phyloP scores from a whole-genome alignment of 2,329 filamentous ascomycete species.

The Fusarium mundagurra region DNA sequence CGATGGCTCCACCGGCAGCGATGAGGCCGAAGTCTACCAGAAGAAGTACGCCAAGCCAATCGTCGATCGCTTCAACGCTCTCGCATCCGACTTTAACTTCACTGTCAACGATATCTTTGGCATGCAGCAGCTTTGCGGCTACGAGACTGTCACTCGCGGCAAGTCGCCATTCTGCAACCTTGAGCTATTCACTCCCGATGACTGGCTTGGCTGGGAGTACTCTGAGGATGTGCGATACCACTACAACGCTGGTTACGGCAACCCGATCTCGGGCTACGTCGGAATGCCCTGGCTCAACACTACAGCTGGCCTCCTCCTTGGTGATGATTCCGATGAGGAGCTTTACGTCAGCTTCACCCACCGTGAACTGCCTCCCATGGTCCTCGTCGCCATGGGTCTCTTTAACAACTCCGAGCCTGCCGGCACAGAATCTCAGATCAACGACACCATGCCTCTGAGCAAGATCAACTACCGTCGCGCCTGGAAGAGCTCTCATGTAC shows the following conservation, averaged over 20 bases:
- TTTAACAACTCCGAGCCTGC: constrained; percentile 74
- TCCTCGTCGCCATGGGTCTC: constrained; percentile 72
- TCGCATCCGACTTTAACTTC: constrained; percentile 69
- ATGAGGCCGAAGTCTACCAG: constrained; percentile 62
- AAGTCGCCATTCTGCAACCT: constrained; percentile 70
- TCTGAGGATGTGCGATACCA: constrained; percentile 71
- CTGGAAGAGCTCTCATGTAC: constrained; percentile 70
- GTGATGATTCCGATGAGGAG: constrained; percentile 56
- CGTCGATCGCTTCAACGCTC: constrained; percentile 62
- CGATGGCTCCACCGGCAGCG: constrained; percentile 64
- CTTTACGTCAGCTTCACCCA: constrained; percentile 76
- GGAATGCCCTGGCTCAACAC: constrained; percentile 75
- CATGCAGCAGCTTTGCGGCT: constrained; percentile 73
- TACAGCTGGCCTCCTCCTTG: constrained; percentile 61
- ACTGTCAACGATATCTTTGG: constrained; percentile 70
- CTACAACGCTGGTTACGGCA: constrained; percentile 74
- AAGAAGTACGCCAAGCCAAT: constrained; percentile 69
- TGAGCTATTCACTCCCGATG: constrained; percentile 66
- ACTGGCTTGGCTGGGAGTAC: constrained; percentile 75
- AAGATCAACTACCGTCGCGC: constrained; percentile 70
- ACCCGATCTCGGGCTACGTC: constrained; percentile 63
- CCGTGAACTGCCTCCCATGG: constrained; percentile 73
- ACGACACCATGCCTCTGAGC: constrained; percentile 72
- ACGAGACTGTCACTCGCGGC: constrained; percentile 71
- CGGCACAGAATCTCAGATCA: constrained; percentile 57